phyloP scores from a whole-genome alignment of 176 grass and related monocot genomes.

The Carex pumila region DNA sequence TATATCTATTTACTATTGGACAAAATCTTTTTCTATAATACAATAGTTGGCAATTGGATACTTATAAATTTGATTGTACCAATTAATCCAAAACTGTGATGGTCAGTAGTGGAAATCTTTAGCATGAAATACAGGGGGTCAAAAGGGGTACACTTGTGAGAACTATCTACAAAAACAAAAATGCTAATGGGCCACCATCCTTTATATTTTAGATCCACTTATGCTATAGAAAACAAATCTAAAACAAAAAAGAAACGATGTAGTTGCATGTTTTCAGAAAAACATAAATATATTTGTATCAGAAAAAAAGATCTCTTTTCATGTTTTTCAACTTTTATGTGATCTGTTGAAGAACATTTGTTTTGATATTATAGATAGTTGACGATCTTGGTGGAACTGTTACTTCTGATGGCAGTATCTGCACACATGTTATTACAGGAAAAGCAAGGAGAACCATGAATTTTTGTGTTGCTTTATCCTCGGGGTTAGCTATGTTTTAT shows the following conservation, averaged over 20 bases:
- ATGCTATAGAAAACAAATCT: neutral
- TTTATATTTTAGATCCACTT: neutral
- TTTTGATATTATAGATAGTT: slow-evolving; percentile 44
- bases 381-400: slow-evolving; percentile 52
- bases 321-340: neutral
- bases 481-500: slow-evolving; percentile 49
- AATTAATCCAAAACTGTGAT: neutral
- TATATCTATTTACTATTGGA: neutral
- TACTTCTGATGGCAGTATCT: slow-evolving; percentile 52
- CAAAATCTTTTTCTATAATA: neutral
- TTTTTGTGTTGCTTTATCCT: slow-evolving; percentile 72
- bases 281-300: neutral
- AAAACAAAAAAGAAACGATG: neutral
- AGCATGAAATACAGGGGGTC: neutral
- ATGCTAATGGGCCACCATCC: neutral
- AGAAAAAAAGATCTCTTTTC: neutral
- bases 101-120: neutral
- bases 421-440: slow-evolving; percentile 73
- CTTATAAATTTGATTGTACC: neutral
- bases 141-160: neutral
- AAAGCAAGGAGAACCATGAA: slow-evolving; percentile 82
- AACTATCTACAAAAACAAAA: neutral
- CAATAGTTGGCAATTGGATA: neutral
- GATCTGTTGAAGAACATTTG: neutral
- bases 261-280: neutral